phyloP scores from a whole-genome alignment of 2,329 filamentous ascomycete species.

The Botrytis elliptica region DNA sequence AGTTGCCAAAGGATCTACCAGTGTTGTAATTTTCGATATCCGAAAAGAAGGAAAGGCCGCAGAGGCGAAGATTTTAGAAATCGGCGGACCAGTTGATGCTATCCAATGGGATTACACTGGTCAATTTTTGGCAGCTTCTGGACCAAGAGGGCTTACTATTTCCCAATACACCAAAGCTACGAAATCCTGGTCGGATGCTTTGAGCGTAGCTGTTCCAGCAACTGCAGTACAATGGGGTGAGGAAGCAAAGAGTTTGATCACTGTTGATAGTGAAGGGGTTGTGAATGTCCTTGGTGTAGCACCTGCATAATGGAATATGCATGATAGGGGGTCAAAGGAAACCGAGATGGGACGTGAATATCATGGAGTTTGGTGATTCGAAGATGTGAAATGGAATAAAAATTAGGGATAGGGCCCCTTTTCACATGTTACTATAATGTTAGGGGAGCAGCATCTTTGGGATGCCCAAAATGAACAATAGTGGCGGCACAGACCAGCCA shows the following conservation, averaged over 20 bases:
- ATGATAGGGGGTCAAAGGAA: not conserved
- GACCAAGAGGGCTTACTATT: constrained; percentile 77
- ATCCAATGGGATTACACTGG: constrained; percentile 93
- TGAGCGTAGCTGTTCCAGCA: constrained; percentile 72
- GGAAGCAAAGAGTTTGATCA: constrained; percentile 70
- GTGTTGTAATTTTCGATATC: constrained; percentile 85
- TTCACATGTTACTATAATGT: constrained; percentile 16
- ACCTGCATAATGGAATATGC: constrained; percentile 11
- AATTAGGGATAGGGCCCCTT: not conserved
- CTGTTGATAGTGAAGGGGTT: constrained; percentile 71
- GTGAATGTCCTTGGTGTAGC: constrained; percentile 63
- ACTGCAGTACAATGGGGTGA: constrained; percentile 76
- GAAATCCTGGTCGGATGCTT: constrained; percentile 86
- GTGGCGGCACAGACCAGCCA: not conserved
- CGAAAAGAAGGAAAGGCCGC: constrained; percentile 84
- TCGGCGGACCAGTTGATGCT: constrained; percentile 72
- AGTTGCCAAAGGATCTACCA: constrained; percentile 72
- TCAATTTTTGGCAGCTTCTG: constrained; percentile 83
- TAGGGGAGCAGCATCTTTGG: constrained; percentile 7
- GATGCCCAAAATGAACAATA: constrained; percentile 15
- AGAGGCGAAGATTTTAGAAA: constrained; percentile 80
- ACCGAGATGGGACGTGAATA: constrained; percentile 7
- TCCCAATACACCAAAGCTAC: constrained; percentile 84
- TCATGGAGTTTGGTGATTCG: constrained; percentile 19
- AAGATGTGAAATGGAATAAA: constrained; percentile 12